phyloP scores from a whole-genome alignment of 345 rosid genomes.

The Syzygium jambos region DNA sequence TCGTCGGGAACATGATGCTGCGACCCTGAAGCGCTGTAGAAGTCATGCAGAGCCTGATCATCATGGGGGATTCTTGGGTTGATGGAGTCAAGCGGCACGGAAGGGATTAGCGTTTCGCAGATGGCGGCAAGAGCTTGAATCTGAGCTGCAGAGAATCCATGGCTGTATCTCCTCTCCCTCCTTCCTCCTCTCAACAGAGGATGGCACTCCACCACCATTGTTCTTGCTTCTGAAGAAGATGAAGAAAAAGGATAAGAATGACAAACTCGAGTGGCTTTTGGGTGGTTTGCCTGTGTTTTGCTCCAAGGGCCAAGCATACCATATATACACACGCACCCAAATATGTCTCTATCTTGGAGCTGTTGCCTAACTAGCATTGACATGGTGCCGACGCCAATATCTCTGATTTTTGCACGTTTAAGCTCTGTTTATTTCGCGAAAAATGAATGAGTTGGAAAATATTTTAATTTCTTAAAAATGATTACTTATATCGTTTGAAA shows the following conservation, averaged over 20 bases:
- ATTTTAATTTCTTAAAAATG: neutral
- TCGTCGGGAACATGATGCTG: slow-evolving; percentile 53
- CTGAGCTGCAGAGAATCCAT: slow-evolving; percentile 65
- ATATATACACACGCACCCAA: neutral
- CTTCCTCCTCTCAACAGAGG: slow-evolving; percentile 41
- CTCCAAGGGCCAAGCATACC: neutral
- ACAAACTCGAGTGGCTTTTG: neutral
- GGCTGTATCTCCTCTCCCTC: slow-evolving; percentile 19
- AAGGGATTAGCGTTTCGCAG: slow-evolving; percentile 60
- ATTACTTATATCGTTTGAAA: neutral
- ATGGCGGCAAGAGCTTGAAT: slow-evolving; percentile 51
- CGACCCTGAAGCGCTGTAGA: slow-evolving; percentile 45
- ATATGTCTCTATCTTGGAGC: neutral
- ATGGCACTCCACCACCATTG: slow-evolving; percentile 16
- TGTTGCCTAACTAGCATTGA: neutral
- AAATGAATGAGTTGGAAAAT: neutral
- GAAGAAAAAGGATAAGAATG: neutral
- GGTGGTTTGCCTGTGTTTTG: neutral
- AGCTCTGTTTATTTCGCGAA: neutral
- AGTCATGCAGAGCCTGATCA: slow-evolving; percentile 26
- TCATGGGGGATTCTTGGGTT: slow-evolving; percentile 7
- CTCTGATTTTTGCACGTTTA: neutral
- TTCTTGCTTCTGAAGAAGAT: neutral
- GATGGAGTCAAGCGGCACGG: slow-evolving; percentile 15
- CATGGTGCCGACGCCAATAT: neutral